Evolutionary conservation across 441 rosid species (phyloP), one percentile per base, ranked within the genome.

Genomic region (Cnidoscolus chayamansa): DNA sequence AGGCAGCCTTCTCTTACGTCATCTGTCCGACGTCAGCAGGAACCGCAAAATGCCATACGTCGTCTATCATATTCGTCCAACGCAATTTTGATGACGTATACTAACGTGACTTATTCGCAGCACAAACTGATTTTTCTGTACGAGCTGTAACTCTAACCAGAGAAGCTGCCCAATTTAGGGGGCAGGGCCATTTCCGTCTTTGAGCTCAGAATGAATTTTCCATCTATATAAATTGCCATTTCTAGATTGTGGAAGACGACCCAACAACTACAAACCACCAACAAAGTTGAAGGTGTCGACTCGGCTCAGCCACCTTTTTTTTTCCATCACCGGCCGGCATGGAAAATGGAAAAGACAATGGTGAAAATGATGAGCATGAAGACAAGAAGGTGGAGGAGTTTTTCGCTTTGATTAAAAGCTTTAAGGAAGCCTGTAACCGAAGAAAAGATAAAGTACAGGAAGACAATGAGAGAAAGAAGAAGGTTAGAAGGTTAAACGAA

Each of bases 371-470:
- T 11, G 68, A 63, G 7, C 50, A 53, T 3, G 87, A 85, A 20
- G 85, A 82, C 9, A 63, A 71, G 81, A 77, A 84, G 76, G 61
- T 84, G 65, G 85, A 84, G 83, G 67, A 71, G 79, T 84, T 87
- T 67, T 87, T 78, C 7, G 77, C 80, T 3, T 74, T 84, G 54
- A 53, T 87, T 7, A 70, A 65, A 68, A 82, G 72, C 1, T 82
- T 80, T n/a, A 84, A 65, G 0, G 82, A 82, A 62, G 86, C 83
- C 8, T 75, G 84, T 1, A 78, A 80, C n/a, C 72, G 76, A 48
- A 78, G 81, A 63, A 74, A 68, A 56, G 20, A 35, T 1, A 72
- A 79, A 16, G 40, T 61, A 1, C 63, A 56, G 37, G 67, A 19
- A 59, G 74, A 76, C 51, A 69, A 31, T 17, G 58, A 75, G 56